phyloP scores from a whole-genome alignment of 2,329 filamentous ascomycete genomes.

The Ophiosphaerella narmari region DNA sequence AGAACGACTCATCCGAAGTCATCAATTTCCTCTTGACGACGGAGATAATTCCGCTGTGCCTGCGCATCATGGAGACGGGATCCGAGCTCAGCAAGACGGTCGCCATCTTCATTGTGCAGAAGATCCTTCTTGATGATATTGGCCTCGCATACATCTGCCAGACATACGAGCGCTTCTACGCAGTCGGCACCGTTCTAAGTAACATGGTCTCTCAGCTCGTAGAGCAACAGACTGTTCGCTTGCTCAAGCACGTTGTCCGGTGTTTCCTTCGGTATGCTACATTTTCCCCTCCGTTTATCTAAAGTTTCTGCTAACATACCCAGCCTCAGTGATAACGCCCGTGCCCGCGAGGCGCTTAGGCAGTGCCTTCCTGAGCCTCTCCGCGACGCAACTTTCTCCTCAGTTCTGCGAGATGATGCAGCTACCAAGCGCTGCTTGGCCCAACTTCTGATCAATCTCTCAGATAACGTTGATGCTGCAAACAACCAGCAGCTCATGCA shows the following conservation, averaged over 20 bases:
- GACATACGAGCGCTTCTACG: constrained; percentile 98
- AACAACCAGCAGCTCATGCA: constrained; percentile 46
- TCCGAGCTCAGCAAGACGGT: constrained; percentile 98
- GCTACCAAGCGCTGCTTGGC: constrained; percentile 96
- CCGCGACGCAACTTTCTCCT: constrained; percentile 96
- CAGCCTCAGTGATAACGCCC: constrained; percentile 95
- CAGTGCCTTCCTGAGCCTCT: constrained; percentile 98
- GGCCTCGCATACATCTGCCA: constrained; percentile 98
- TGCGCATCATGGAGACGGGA: constrained; percentile 98
- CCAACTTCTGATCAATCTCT: constrained; percentile 95
- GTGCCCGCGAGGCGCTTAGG: constrained; percentile 89
- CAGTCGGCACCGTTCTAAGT: constrained; percentile 93
- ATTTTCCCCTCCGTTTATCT: not conserved
- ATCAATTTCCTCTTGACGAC: constrained; percentile 99
- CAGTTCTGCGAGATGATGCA: constrained; percentile 93
- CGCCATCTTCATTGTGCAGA: constrained; percentile 99
- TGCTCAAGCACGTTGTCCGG: constrained; percentile 95
- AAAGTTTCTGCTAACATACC: constrained; percentile 16
- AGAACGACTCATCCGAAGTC: constrained; percentile 97
- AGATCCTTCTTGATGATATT: constrained; percentile 95
- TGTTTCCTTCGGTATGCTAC: constrained; percentile 85
- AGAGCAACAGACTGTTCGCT: constrained; percentile 92
- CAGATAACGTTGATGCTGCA: constrained; percentile 71
- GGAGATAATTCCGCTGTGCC: constrained; percentile 95
- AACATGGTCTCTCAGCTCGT: constrained; percentile 99